These are phyloP conservation scores for Colletotrichum aenigma DNA, from an alignment of 2,329 filamentous ascomycete species.

Conservation along the genomic window DNA sequence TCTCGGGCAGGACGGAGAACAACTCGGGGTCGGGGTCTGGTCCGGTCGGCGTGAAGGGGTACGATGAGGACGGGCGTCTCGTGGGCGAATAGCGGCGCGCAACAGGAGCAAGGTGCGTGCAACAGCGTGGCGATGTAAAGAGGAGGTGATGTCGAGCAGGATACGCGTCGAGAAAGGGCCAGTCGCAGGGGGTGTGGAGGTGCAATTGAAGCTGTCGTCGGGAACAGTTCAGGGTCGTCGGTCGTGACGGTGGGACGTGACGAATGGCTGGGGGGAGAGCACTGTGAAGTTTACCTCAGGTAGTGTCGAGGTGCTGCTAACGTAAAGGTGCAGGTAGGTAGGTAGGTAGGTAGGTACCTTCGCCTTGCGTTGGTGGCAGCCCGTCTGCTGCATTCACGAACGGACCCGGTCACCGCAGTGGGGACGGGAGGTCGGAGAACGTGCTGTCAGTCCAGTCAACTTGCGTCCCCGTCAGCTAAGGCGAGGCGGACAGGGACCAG, in stretches of 20 bases:
- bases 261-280: neutral
- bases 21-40: neutral
- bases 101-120: neutral
- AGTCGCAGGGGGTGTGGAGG: neutral
- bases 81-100: neutral
- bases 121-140: neutral
- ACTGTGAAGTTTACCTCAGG: neutral
- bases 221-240: neutral
- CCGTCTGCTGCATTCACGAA: neutral
- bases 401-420: neutral
- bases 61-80: neutral
- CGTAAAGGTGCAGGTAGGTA: neutral
- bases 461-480: neutral
- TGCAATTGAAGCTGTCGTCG: constrained; percentile 7
- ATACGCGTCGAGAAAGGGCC: neutral
- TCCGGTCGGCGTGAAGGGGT: neutral
- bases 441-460: neutral
- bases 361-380: neutral
- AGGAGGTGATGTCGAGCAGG: neutral
- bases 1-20: neutral
- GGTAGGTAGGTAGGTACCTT: neutral
- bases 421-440: neutral
- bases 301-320: neutral
- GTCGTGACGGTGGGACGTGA: neutral
- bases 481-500: neutral